phyloP scores from a whole-genome alignment of 495 filamentous ascomycete species.

The Hypoxylon lienhwacheense region DNA sequence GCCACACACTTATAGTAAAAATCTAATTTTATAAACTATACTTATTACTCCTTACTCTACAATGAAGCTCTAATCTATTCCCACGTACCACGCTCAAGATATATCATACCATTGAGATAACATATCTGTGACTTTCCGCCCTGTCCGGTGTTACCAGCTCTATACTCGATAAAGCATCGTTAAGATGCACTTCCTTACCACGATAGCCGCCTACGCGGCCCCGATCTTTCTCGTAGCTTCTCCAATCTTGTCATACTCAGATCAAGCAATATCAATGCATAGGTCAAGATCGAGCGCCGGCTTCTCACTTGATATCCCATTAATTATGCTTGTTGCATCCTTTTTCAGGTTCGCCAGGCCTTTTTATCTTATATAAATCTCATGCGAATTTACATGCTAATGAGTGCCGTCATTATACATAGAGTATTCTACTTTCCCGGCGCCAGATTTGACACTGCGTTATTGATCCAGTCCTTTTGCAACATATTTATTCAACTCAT shows the following conservation, averaged over 20 bases:
- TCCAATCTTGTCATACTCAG: conserved; percentile 82
- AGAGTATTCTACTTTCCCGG: conserved; percentile 96
- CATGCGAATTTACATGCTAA: conserved; percentile 17
- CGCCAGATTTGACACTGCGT: conserved; percentile 74
- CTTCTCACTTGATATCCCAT: conserved; percentile 84
- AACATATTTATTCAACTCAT: conserved; percentile 83
- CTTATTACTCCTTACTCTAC: not conserved
- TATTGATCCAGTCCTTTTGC: conserved; percentile 82
- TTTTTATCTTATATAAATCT: not conserved
- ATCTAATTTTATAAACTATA: not conserved
- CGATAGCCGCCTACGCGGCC: conserved; percentile 53
- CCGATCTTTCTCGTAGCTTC: conserved; percentile 72
- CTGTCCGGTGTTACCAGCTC: conserved; percentile 7
- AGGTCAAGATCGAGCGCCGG: conserved; percentile 78
- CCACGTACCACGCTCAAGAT: not conserved
- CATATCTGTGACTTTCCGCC: conserved; percentile 10
- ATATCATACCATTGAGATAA: conserved; percentile 7
- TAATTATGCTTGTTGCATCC: conserved; percentile 96
- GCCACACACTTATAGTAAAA: conserved; percentile 2
- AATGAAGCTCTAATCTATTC: not conserved
- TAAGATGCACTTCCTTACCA: conserved; percentile 48
- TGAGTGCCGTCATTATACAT: not conserved
- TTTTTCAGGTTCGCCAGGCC: conserved; percentile 71
- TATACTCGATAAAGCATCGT: conserved; percentile 5
- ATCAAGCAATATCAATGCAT: conserved; percentile 91